A percentile compares a stretch with the other conserved stretches of the same genome.
Conservation (phyloP, 345 rosid genomes). For the Rubroshorea leprosula region DNA sequence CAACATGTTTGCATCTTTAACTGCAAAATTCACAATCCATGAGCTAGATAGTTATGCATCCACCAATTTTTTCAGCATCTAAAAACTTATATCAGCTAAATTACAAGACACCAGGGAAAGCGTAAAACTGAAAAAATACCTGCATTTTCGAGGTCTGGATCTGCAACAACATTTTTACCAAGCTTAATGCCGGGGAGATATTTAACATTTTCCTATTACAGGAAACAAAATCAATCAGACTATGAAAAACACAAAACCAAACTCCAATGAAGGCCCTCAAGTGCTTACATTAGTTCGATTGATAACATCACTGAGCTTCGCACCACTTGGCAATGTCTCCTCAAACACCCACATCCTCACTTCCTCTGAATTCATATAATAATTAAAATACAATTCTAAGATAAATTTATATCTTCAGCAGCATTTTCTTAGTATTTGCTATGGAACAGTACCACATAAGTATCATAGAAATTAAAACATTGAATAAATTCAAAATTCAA, state of each 20-base stretch:
- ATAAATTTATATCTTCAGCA: no score
- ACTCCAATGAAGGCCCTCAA: background rate
- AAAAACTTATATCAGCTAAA: background rate
- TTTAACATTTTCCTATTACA: constrained; percentile 70
- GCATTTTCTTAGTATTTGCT: no score
- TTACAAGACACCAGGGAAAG: background rate
- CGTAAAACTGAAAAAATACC: constrained; percentile 31
- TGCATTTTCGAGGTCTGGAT: constrained; percentile 82
- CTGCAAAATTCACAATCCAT: constrained; percentile 30
- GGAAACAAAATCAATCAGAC: constrained; percentile 2
- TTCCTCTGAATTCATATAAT: constrained; percentile 86
- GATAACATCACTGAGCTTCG: constrained; percentile 84
- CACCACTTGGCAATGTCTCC: constrained; percentile 80
- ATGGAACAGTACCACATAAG: background rate
- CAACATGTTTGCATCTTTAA: constrained; percentile 80
- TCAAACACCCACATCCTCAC: constrained; percentile 98
- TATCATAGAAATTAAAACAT: background rate
- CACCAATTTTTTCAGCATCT: background rate
- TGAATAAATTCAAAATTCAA: background rate
- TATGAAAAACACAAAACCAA: constrained; percentile 1
- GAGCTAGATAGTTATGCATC: background rate
- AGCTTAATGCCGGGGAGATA: constrained; percentile 91
- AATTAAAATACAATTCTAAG: no score
- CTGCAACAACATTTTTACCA: constrained; percentile 79
- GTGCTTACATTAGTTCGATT: constrained; percentile 68